Conservation (phyloP, 2,329 filamentous ascomycete species). For the Colletotrichum sp. region DNA sequence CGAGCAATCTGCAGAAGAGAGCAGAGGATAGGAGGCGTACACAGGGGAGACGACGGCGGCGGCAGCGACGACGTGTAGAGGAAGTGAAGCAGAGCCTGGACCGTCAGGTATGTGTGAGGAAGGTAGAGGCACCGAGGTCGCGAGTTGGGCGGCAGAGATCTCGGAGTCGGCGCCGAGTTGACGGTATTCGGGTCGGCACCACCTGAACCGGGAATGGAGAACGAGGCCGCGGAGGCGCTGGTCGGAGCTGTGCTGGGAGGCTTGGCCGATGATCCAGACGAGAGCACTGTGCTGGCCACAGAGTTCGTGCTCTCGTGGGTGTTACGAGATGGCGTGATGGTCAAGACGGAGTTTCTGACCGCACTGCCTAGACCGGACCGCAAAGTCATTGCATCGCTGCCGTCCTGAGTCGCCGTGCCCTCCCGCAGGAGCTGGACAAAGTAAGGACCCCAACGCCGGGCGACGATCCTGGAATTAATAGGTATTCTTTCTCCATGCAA, state of each 20-base stretch:
- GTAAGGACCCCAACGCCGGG: conserved; percentile 91
- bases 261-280: conserved; percentile 43
- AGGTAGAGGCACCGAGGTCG: conserved; percentile 89
- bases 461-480: conserved; percentile 88
- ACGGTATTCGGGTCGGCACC: conserved; percentile 50
- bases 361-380: conserved; percentile 65
- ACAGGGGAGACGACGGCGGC: conserved; percentile 74
- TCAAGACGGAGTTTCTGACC: conserved; percentile 80
- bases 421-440: conserved; percentile 92
- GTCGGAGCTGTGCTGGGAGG: conserved; percentile 50
- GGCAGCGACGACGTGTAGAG: conserved; percentile 93
- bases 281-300: conserved; percentile 45
- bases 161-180: conserved; percentile 63
- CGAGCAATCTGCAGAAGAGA: conserved; percentile 92
- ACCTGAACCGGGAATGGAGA: conserved; percentile 23
- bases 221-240: conserved; percentile 37
- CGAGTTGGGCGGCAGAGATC: conserved; percentile 62
- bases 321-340: conserved; percentile 75
- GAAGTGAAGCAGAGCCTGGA: conserved; percentile 90
- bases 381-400: conserved; percentile 77
- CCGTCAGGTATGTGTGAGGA: conserved; percentile 87
- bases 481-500: conserved; percentile 91
- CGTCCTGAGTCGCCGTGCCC: conserved; percentile 74
- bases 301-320: conserved; percentile 54
- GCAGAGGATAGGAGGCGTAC: conserved; percentile 94